Conservation (phyloP, 208 protist genomes). For the Blastocrithidia nonstop region DNA sequence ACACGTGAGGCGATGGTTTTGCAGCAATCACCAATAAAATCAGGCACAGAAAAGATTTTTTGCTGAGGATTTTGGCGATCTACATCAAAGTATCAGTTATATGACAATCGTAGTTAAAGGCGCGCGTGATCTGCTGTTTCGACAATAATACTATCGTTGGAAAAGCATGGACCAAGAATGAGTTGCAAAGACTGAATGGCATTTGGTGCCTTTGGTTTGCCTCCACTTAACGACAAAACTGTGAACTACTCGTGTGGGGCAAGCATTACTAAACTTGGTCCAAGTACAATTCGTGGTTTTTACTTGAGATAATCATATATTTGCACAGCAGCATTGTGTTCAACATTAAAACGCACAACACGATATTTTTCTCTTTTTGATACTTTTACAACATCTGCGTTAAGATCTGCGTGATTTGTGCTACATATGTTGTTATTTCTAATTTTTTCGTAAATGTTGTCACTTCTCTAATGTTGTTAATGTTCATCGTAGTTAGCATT, state of each 20-base stretch:
- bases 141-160: conserved; percentile 87
- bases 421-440: too few species aligned
- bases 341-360: conserved; percentile 90
- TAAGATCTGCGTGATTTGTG: too few species aligned
- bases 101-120: conserved; percentile 86
- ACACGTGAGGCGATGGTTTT: conserved; percentile 94
- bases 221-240: conserved; percentile 85
- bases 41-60: conserved; percentile 73
- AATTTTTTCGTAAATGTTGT: too few species aligned
- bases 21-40: conserved; percentile 96
- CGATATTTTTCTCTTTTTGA: conserved; percentile 36
- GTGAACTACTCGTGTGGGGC: conserved; percentile 94
- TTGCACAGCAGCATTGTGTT: conserved; percentile 92
- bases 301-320: conserved; percentile 92
- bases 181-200: conserved; percentile 85
- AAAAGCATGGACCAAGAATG: conserved; percentile 90
- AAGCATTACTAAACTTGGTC: conserved; percentile 90
- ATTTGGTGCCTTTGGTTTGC: conserved; percentile 88
- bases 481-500: too few species aligned
- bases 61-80: conserved; percentile 19
- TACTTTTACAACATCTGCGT: too few species aligned
- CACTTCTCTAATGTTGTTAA: too few species aligned
- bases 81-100: conserved; percentile 95
- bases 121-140: conserved; percentile 94
- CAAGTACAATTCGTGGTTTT: conserved; percentile 81